Conservation (phyloP, 2,329 filamentous ascomycete species). For the Pezicula neosporulosa region DNA sequence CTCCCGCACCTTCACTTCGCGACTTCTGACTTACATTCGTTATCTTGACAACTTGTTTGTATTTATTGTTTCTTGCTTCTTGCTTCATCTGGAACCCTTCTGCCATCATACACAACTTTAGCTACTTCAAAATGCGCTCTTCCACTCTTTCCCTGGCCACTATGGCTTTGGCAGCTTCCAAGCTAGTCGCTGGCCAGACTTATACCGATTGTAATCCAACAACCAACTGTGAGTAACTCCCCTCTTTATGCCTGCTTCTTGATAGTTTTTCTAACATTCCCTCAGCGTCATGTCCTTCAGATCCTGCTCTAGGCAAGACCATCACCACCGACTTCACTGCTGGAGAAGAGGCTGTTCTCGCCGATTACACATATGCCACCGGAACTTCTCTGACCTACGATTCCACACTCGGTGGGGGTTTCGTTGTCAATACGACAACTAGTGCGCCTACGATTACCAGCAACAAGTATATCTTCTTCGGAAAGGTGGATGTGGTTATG, state of each 20-base stretch:
- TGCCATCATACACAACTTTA: background rate
- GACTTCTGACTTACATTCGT: background rate
- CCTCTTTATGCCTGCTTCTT: background rate
- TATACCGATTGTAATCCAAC: conserved; percentile 41
- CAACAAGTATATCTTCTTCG: conserved; percentile 51
- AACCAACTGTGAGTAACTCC: conserved; percentile 29
- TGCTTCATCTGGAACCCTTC: background rate
- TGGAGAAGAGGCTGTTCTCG: conserved; percentile 29
- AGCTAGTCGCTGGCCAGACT: conserved; percentile 35
- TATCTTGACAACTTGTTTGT: background rate
- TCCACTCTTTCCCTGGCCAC: background rate
- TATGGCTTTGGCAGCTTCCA: conserved; percentile 10
- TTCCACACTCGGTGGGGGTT: conserved; percentile 40
- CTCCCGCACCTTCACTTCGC: background rate
- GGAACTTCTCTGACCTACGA: conserved; percentile 38
- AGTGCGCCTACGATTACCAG: conserved; percentile 43
- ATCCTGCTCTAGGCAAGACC: conserved; percentile 36
- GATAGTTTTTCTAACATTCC: conserved; percentile 12
- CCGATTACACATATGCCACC: conserved; percentile 53
- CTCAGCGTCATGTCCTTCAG: conserved; percentile 33
- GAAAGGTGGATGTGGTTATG: conserved; percentile 43
- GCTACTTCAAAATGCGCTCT: background rate
- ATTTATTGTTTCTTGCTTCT: background rate
- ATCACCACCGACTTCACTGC: conserved; percentile 39
- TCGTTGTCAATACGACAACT: conserved; percentile 42